phyloP scores from a whole-genome alignment of 768 basidiomycete species.

The Lepiota brunneoincarnata region DNA sequence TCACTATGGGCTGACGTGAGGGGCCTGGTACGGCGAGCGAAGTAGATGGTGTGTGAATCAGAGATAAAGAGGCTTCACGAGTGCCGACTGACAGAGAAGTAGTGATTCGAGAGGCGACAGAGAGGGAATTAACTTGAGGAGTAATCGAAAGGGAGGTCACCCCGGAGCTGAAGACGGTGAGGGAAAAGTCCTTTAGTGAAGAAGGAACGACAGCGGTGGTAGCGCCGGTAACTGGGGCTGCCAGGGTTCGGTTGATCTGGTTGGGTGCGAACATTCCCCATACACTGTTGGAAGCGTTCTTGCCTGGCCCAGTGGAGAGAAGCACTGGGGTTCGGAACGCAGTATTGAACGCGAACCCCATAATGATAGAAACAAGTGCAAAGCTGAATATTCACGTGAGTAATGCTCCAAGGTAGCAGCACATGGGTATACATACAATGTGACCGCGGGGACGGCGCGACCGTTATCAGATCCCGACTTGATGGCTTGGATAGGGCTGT shows the following conservation, averaged over 20 bases:
- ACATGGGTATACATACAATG: constrained; percentile 49
- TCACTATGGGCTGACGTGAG: constrained; percentile 11
- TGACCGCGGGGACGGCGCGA: constrained; percentile 56
- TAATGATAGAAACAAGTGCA: constrained; percentile 65
- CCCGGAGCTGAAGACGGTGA: constrained; percentile 49
- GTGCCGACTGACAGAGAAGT: constrained; percentile 11
- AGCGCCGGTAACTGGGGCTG: constrained; percentile 24
- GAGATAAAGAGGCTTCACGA: constrained; percentile 21
- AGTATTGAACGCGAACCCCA: constrained; percentile 57
- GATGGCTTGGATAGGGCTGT: constrained; percentile 33
- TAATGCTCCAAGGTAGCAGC: constrained; percentile 12
- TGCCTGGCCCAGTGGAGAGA: constrained; percentile 31
- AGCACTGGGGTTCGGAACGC: constrained; percentile 37
- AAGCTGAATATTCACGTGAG: constrained; percentile 41
- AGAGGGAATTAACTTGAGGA: constrained; percentile 16
- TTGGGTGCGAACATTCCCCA: constrained; percentile 39
- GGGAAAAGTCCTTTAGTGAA: constrained; percentile 45
- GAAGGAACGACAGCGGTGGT: constrained; percentile 34
- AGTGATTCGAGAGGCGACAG: constrained; percentile 18
- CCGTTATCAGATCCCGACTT: constrained; percentile 40
- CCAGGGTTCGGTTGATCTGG: constrained; percentile 34
- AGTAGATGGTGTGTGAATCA: constrained; percentile 1
- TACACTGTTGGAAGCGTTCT: constrained; percentile 20
- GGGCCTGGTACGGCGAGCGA: not conserved
- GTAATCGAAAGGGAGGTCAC: constrained; percentile 39